These are phyloP conservation scores for Asclepias syriaca DNA, from an alignment of 257 asterid genomes.

Conservation along the genomic window DNA sequence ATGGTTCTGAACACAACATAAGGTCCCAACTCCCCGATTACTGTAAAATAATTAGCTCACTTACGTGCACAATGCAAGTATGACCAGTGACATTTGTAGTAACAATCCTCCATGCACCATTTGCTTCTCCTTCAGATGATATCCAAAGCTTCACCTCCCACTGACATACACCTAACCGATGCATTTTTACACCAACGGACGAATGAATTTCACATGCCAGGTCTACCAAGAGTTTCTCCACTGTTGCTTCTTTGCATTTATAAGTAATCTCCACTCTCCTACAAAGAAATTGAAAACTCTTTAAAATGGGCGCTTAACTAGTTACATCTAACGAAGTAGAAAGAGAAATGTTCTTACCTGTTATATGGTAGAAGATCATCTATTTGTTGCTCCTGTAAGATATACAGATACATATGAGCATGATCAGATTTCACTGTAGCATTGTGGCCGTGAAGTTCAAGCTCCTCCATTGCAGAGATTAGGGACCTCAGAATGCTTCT, in stretches of 20 bases:
- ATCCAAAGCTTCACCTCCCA: slow-evolving; percentile 97
- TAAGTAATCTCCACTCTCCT: slow-evolving; percentile 50
- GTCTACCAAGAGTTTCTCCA: slow-evolving; percentile 60
- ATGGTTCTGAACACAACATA: not conserved
- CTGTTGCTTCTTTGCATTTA: slow-evolving; percentile 60
- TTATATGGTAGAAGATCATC: slow-evolving; percentile 76
- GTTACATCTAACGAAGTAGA: slow-evolving; percentile 1
- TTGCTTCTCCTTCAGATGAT: slow-evolving; percentile 84
- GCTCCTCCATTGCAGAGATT: slow-evolving; percentile 93
- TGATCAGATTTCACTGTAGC: slow-evolving; percentile 79
- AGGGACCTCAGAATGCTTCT: slow-evolving; percentile 88
- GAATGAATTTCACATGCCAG: slow-evolving; percentile 66
- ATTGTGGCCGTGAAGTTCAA: slow-evolving; percentile 91
- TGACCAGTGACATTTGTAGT: slow-evolving; percentile 89
- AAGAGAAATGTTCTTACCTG: slow-evolving; percentile 45
- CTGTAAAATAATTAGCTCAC: slow-evolving; percentile 19
- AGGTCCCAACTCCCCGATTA: not conserved
- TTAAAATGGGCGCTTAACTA: not conserved
- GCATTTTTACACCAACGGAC: slow-evolving; percentile 86
- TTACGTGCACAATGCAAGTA: slow-evolving; percentile 90
- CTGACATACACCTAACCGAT: slow-evolving; percentile 85
- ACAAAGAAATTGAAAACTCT: slow-evolving; percentile 19
- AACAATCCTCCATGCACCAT: slow-evolving; percentile 96
- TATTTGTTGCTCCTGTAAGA: slow-evolving; percentile 82
- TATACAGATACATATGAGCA: slow-evolving; percentile 87